Conservation (phyloP, 768 basidiomycete species). For the Mycena metata region DNA sequence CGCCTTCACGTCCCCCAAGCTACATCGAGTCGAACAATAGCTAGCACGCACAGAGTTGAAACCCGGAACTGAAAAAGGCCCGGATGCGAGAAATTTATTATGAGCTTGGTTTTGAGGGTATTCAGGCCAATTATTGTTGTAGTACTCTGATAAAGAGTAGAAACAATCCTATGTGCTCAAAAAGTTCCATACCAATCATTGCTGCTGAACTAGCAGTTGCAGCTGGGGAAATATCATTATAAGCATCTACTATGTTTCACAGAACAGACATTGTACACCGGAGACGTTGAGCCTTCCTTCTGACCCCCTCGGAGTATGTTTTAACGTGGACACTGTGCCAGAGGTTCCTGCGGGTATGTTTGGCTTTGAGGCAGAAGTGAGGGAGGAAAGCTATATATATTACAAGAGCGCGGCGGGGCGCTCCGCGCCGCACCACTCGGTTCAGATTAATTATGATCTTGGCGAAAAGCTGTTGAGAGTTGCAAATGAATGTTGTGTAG, state of each 20-base stretch:
- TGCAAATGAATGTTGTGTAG: too few species aligned
- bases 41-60: slow-evolving; percentile 13
- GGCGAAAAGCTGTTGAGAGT: too few species aligned
- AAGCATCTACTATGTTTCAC: background rate
- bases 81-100: slow-evolving; percentile 3
- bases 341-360: too few species aligned
- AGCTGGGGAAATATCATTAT: background rate
- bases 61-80: background rate
- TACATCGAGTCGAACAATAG: too few species aligned
- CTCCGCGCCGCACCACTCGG: too few species aligned
- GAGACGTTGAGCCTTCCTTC: background rate
- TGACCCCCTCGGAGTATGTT: background rate
- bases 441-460: too few species aligned
- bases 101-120: background rate
- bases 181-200: background rate
- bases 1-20: too few species aligned
- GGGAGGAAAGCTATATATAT: too few species aligned
- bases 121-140: background rate
- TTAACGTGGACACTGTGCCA: too few species aligned
- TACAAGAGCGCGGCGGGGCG: too few species aligned
- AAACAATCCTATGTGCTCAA: background rate
- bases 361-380: too few species aligned
- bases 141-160: background rate
- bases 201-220: too few species aligned
- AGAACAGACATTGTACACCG: background rate